Evolutionary conservation across 495 filamentous ascomycete genomes (phyloP).

Genomic region (Lepraria neglecta): DNA sequence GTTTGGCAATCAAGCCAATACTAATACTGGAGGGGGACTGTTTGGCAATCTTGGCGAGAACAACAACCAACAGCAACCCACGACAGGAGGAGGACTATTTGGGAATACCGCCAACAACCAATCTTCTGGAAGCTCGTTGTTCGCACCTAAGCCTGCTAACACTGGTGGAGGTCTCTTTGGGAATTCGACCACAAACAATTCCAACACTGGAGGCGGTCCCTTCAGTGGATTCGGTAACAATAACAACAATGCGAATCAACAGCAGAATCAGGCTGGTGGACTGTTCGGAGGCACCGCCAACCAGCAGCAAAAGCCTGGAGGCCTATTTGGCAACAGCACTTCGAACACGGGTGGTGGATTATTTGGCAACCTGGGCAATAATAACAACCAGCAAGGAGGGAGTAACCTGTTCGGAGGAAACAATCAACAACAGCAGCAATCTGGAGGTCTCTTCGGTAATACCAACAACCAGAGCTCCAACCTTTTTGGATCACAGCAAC

Average conservation of each 20-base stretch:
- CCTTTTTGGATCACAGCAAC: conserved; percentile 60
- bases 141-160: conserved; percentile 34
- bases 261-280: conserved; percentile 34
- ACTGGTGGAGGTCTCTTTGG: conserved; percentile 47
- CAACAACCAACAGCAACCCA: conserved; percentile 34
- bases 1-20: conserved; percentile 40
- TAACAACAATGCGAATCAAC: conserved; percentile 36
- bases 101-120: conserved; percentile 35
- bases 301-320: conserved; percentile 42
- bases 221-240: conserved; percentile 29
- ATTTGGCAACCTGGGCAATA: conserved; percentile 31
- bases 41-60: conserved; percentile 40
- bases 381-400: conserved; percentile 43
- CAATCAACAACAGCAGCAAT: conserved; percentile 56
- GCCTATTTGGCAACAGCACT: conserved; percentile 42
- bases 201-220: conserved; percentile 20
- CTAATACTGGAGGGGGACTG: conserved; percentile 30
- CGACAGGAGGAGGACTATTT: conserved; percentile 36
- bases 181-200: conserved; percentile 26
- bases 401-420: conserved; percentile 52
- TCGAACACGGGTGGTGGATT: conserved; percentile 33
- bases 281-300: conserved; percentile 42
- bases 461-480: conserved; percentile 42
- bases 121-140: conserved; percentile 35
- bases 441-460: conserved; percentile 42